Evolutionary conservation across 306 rosid species (phyloP).

Genomic region (Inga oerstediana): DNA sequence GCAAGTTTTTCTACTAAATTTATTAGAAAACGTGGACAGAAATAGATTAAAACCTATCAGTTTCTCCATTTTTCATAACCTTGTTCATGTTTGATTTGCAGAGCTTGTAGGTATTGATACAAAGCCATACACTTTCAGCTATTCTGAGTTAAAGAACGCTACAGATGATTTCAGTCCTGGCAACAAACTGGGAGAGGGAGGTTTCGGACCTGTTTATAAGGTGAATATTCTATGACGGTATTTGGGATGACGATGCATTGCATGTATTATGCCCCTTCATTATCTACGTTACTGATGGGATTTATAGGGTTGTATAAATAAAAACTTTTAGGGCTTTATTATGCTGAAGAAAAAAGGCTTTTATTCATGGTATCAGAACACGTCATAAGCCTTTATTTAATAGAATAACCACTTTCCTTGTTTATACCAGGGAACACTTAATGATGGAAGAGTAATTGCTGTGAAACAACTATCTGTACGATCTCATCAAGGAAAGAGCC

Average conservation of each 20-base stretch:
- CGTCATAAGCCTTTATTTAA: not conserved
- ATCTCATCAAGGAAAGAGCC: constrained; percentile 85
- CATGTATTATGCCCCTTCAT: not conserved
- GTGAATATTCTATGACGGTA: constrained; percentile 34
- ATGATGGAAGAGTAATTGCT: constrained; percentile 74
- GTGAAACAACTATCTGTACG: constrained; percentile 77
- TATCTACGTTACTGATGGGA: not conserved
- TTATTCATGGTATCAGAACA: not conserved
- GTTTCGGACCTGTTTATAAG: constrained; percentile 86
- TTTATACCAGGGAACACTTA: constrained; percentile 64
- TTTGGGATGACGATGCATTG: not conserved
- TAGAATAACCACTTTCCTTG: not conserved
- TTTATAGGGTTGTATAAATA: not conserved
- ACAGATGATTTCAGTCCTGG: constrained; percentile 60
- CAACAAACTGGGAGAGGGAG: constrained; percentile 87
- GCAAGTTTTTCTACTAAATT: not conserved
- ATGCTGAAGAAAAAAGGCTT: not conserved
- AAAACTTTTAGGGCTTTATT: not conserved
- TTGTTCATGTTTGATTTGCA: constrained; percentile 42
- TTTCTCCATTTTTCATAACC: constrained; percentile 22
- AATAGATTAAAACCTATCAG: not conserved
- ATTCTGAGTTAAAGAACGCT: constrained; percentile 60
- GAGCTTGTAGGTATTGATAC: constrained; percentile 69
- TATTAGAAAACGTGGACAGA: not conserved
- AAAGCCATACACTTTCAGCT: constrained; percentile 68